Evolutionary conservation across 169 alveolate species (phyloP).

Genomic region (Perkinsus olseni): DNA sequence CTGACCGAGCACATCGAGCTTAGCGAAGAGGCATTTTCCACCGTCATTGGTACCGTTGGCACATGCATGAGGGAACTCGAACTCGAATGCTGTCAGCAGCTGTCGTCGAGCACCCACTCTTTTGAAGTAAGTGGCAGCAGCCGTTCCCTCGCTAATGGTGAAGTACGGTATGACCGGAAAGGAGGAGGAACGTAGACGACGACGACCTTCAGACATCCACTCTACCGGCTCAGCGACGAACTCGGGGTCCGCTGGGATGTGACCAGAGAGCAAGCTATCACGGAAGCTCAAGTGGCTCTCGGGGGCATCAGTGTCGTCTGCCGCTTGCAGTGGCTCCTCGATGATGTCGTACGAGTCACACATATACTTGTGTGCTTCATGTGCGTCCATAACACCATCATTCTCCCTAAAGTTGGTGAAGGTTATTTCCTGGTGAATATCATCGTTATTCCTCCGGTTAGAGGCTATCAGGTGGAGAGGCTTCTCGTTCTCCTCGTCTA

Average conservation of each 20-base stretch:
- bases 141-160: no score
- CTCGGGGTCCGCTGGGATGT: no score
- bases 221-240: no score
- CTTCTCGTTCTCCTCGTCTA: neutral
- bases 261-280: neutral
- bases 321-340: no score
- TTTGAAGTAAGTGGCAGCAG: neutral
- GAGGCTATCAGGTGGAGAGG: neutral
- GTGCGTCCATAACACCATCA: neutral
- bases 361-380: neutral
- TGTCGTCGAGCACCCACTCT: neutral
- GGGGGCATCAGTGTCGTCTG: no score
- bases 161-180: no score
- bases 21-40: neutral
- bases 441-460: neutral
- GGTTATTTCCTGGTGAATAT: neutral
- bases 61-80: neutral
- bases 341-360: neutral
- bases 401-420: neutral
- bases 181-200: neutral
- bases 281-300: neutral
- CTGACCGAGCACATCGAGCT: neutral
- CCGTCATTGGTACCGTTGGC: neutral
- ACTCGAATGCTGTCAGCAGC: neutral
- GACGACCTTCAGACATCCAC: neutral